These are phyloP conservation scores for Pyronema omphalodes DNA, from an alignment of 495 filamentous ascomycete species.

Conservation along the genomic window DNA sequence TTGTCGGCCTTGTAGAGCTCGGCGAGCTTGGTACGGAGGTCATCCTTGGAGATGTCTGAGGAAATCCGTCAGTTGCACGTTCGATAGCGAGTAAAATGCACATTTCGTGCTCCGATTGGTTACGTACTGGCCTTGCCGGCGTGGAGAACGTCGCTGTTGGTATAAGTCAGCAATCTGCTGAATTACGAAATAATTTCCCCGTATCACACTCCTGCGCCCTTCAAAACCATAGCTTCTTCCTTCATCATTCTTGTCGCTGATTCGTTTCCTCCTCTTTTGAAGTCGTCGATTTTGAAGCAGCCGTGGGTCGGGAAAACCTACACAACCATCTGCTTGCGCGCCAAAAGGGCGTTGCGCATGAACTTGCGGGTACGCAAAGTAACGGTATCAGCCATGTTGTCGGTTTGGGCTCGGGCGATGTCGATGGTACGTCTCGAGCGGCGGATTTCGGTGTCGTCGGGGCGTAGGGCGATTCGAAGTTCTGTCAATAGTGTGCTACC, in stretches of 20 bases:
- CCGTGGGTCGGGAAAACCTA: conserved; percentile 39
- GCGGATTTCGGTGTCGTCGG: conserved; percentile 3
- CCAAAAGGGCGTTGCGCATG: conserved; percentile 97
- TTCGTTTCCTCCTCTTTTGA: background rate
- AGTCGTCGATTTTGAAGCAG: background rate
- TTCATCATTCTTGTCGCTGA: background rate
- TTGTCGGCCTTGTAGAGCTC: conserved; percentile 94
- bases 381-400: conserved; percentile 82
- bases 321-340: conserved; percentile 99
- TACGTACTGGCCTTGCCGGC: conserved; percentile 59
- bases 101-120: background rate
- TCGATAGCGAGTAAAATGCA: background rate
- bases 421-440: conserved; percentile 4
- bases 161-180: conserved; percentile 1
- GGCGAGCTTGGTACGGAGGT: conserved; percentile 85
- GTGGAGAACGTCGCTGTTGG: conserved; percentile 87
- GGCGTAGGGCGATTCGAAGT: too few species aligned
- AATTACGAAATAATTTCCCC: conserved; percentile 1
- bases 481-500: too few species aligned
- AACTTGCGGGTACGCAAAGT: conserved; percentile 99
- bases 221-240: background rate
- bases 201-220: background rate
- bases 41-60: conserved; percentile 80
- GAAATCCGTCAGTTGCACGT: background rate
- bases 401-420: conserved; percentile 18